phyloP scores from a whole-genome alignment of 352 stramenopile genomes.

The Globisporangium spiculum region DNA sequence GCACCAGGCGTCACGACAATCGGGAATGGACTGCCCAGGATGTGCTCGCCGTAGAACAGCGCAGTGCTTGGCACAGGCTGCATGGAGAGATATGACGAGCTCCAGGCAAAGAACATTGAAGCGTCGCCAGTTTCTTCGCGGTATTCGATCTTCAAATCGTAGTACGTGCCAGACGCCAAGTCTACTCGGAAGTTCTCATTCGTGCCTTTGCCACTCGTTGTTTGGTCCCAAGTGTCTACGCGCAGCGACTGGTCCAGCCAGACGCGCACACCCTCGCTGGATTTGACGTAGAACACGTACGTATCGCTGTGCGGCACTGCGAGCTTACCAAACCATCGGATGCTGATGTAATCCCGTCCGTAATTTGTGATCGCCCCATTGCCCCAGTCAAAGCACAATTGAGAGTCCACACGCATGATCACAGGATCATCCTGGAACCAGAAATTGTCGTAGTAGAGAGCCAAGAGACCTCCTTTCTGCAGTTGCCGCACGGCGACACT shows the following conservation, averaged over 20 bases:
- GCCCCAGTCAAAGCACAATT: conserved; percentile 89
- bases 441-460: conserved; percentile 95
- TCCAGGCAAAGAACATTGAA: conserved; percentile 88
- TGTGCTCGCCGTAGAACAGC: conserved; percentile 90
- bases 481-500: conserved; percentile 91
- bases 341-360: conserved; percentile 93
- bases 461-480: conserved; percentile 83
- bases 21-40: conserved; percentile 92
- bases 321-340: conserved; percentile 95
- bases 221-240: conserved; percentile 89
- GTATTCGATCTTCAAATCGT: conserved; percentile 95
- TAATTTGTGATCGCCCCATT: conserved; percentile 90
- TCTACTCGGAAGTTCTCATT: conserved; percentile 64
- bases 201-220: conserved; percentile 35
- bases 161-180: conserved; percentile 73
- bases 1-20: conserved; percentile 89
- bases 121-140: conserved; percentile 91
- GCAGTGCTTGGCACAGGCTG: conserved; percentile 76
- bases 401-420: conserved; percentile 83
- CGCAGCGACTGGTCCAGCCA: conserved; percentile 92
- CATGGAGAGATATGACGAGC: conserved; percentile 87
- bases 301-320: conserved; percentile 65
- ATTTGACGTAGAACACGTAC: conserved; percentile 92
- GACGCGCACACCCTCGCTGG: conserved; percentile 91
- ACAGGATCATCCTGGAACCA: conserved; percentile 92